Evolutionary conservation across 164 flowering plant species (phyloP), one percentile per base, ranked within the genome.

Genomic region (Berberis thunbergii): DNA sequence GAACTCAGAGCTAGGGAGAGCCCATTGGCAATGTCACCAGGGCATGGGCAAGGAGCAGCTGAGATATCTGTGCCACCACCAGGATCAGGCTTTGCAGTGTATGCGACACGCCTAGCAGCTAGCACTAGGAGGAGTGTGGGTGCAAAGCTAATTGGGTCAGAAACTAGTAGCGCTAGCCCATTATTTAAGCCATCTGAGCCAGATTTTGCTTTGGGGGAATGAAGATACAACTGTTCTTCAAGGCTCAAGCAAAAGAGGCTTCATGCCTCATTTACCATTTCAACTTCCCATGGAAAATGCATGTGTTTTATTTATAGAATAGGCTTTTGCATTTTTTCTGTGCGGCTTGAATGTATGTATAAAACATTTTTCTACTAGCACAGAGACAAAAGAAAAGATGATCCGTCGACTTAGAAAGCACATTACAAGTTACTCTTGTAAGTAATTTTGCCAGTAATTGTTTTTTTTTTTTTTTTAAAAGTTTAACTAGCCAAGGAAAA

Each of bases 121-220:
- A 82, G 86, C 60, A 64, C 70, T 10, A 74, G 82, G 68, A 77
- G 76, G 43, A 76, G 69, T 8, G 73, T 45, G 1, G 64, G 63
- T 54, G 26, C 26, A 26, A 79, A 67, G 67, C 75, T 59, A 58
- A 63, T 69, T 49, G 77, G 69, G 10, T 70, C 78, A 1, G 75
- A 67, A 57, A 60, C 81, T 2, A 70, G 73, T 4, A 74, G 72
- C 2, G 75, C 74, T 1, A 64, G 77, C 61, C 62, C 86, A 26
- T 64, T 84, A 70, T 83, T 73, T 70, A 90, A 88, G 75, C 97
- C 97, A 1, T 64, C 71, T 1, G 92, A 90, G 53, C 92, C 91
- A n/a, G 86, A 90, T 76, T 90, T 90, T 65, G 76, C 81, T 3
- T 78, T 69, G 42, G 82, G 77, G 13, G 90, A 81, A 45, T 80